phyloP scores from a whole-genome alignment of 2,329 filamentous ascomycete genomes.

The Neopestalotiopsis sp. region DNA sequence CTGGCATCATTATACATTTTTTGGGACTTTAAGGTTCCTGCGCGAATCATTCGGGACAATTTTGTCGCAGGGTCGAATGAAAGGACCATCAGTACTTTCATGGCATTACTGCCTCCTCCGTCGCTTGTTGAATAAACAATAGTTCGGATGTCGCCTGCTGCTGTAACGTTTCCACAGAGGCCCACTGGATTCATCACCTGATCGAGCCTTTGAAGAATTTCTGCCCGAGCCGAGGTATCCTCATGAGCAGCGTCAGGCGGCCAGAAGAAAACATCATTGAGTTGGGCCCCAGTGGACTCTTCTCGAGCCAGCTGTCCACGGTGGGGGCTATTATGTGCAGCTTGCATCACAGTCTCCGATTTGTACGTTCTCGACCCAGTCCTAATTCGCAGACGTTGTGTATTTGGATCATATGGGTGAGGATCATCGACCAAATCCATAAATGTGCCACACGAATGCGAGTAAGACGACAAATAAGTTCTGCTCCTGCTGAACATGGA shows the following conservation, averaged over 20 bases:
- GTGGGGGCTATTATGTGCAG: neutral
- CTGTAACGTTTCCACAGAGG: conserved; percentile 24
- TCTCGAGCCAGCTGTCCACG: neutral
- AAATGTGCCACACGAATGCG: conserved; percentile 56
- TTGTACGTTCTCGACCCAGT: conserved; percentile 53
- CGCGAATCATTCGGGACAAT: conserved; percentile 28
- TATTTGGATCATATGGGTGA: conserved; percentile 35
- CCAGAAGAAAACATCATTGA: too few relatives aligned
- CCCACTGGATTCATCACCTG: conserved; percentile 29
- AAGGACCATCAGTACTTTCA: conserved; percentile 31
- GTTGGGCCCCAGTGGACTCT: conserved; percentile 12
- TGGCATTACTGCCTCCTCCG: conserved; percentile 19
- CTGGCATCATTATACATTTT: neutral
- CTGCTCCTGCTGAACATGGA: conserved; percentile 55
- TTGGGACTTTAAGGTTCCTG: conserved; percentile 20
- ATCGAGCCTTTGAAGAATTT: conserved; percentile 20
- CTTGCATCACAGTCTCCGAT: too few relatives aligned
- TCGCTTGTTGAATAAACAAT: conserved; percentile 30
- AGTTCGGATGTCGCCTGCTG: conserved; percentile 32
- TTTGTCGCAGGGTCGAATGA: conserved; percentile 34
- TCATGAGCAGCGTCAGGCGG: conserved; percentile 23
- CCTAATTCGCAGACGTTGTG: conserved; percentile 51
- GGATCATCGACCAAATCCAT: conserved; percentile 64
- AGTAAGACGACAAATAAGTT: conserved; percentile 61
- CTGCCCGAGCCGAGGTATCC: neutral